Evolutionary conservation across 768 basidiomycete genomes (phyloP), one percentile per base, ranked within the genome.

Genomic region (Scleroderma bovista): DNA sequence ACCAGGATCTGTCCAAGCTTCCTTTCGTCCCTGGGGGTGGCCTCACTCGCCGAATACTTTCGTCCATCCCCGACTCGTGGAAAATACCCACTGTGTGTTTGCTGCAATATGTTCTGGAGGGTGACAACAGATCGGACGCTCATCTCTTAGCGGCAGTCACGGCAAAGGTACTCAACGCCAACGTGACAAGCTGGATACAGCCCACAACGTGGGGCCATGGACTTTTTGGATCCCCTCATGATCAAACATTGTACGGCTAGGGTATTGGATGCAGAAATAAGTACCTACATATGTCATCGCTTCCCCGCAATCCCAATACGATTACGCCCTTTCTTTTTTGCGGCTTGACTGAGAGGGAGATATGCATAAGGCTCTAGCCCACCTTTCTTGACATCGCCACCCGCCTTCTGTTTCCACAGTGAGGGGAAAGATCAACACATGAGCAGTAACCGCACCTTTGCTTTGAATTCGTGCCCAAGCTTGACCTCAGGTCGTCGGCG

Each of bases 331-430:
- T 71, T 72, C 52, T 73, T 74, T 70, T 88, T 91, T 34, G 87
- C 81, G 43, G 90, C 89, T 64, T 93, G 86, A 19, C 83, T 79
- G 47, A 99, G 72, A 7, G 91, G 73, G 31, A 99, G 65, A 66
- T 97, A 99, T 16, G 91, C 92, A 64, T 92, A 98, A 4, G 96
- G 96, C 63, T 96, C 93, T 47, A 91, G 67, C 15, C 86, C 86
- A 37, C 81, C 79, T 64, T 81, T 88, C 69, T 92, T 94, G 65
- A 96, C 74, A 64, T 98, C 96, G 8, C 96, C 96, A 29, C 89
- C 90, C 20, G 94, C 96, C 72, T 84, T 89, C 95, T 98, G 67
- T 47, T 54, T 37, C 36, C 19, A n/a, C 6, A 48, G 41, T 57
- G 42, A 47, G 60, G 46, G 13, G 51, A 39, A 42, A 32, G 26